phyloP scores from a whole-genome alignment of 2,329 filamentous ascomycete genomes.

The Xylaria hypoxylon region DNA sequence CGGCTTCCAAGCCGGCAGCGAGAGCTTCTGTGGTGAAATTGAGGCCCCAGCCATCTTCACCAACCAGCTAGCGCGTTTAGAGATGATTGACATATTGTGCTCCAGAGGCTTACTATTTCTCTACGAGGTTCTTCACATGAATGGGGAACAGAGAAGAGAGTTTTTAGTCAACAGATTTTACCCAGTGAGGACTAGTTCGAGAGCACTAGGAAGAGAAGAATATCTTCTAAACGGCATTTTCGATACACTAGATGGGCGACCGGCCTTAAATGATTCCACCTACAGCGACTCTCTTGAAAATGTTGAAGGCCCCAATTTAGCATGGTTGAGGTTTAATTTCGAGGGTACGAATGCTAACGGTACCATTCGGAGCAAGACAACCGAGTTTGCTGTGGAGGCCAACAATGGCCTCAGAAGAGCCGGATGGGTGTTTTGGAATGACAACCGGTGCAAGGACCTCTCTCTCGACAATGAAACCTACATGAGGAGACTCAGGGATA shows the following conservation, averaged over 20 bases:
- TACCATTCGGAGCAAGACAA: background rate
- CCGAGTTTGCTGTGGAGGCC: background rate
- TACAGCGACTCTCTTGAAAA: constrained; percentile 1
- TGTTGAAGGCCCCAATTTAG: background rate
- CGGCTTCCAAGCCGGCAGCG: background rate
- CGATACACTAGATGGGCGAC: background rate
- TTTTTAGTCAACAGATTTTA: constrained; percentile 15
- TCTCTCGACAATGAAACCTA: background rate
- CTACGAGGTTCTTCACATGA: constrained; percentile 3
- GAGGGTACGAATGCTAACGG: too few species aligned
- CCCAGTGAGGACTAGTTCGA: background rate
- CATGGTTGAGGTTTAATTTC: background rate
- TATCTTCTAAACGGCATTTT: constrained; percentile 6
- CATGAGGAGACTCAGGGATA: too few species aligned
- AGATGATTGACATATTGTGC: constrained; percentile 20
- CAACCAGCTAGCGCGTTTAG: background rate
- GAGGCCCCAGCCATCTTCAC: background rate
- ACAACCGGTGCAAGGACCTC: background rate
- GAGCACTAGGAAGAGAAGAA: background rate
- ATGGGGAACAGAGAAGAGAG: constrained; percentile 1
- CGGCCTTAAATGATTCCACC: background rate
- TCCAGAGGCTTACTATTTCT: constrained; percentile 20
- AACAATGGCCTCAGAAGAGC: background rate
- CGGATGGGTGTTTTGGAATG: constrained; percentile 21
- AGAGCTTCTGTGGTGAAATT: background rate